Evolutionary conservation across 352 stramenopile genomes (phyloP).

Genomic region (Pythium sukuiense): DNA sequence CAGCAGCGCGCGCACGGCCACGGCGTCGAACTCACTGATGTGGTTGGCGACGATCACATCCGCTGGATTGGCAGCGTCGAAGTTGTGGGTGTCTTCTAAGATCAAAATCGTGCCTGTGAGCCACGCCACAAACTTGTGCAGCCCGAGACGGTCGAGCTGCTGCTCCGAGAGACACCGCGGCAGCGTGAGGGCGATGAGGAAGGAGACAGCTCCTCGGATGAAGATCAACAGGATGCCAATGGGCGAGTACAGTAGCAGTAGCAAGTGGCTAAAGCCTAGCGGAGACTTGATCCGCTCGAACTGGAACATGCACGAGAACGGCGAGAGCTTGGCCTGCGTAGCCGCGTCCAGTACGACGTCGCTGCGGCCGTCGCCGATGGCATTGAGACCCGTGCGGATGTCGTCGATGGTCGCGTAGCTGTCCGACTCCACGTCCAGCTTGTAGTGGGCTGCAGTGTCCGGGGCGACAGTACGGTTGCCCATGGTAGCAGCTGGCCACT

Average conservation of each 20-base stretch:
- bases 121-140: slow-evolving; percentile 39
- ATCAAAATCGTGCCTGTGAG: slow-evolving; percentile 51
- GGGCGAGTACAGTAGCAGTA: slow-evolving; percentile 59
- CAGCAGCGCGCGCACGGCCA: slow-evolving; percentile 44
- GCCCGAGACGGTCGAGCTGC: slow-evolving; percentile 46
- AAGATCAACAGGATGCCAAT: slow-evolving; percentile 51
- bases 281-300: slow-evolving; percentile 65
- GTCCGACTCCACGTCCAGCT: slow-evolving; percentile 27
- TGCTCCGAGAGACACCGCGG: slow-evolving; percentile 43
- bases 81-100: slow-evolving; percentile 41
- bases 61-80: slow-evolving; percentile 25
- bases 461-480: slow-evolving; percentile 11
- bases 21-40: slow-evolving; percentile 73
- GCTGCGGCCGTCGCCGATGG: slow-evolving; percentile 18
- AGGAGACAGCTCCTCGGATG: slow-evolving; percentile 36
- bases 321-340: slow-evolving; percentile 20
- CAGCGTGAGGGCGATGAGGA: slow-evolving; percentile 46
- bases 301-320: slow-evolving; percentile 56
- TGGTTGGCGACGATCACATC: slow-evolving; percentile 74
- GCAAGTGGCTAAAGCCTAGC: slow-evolving; percentile 36
- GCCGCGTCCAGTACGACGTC: slow-evolving; percentile 22
- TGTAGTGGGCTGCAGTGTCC: slow-evolving; percentile 12
- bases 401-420: slow-evolving; percentile 22
- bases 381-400: slow-evolving; percentile 22
- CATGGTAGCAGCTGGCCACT: background rate